Conservation (phyloP, 2,329 filamentous ascomycete species). For the Westerdykella aurantiaca region DNA sequence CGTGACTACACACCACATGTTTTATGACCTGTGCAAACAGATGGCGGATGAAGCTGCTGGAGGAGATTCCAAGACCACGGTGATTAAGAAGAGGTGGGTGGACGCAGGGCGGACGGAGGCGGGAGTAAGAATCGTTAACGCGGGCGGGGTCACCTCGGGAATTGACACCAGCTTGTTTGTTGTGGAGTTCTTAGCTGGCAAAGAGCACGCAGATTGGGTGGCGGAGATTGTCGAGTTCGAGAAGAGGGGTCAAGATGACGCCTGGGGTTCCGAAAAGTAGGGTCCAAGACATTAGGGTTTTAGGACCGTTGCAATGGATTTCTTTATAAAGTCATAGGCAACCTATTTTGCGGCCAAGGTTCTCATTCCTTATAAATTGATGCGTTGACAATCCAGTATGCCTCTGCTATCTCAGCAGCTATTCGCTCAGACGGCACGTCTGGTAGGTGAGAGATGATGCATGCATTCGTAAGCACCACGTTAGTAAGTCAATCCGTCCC, state of each 20-base stretch:
- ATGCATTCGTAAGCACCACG: too few relatives aligned
- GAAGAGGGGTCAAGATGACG: constrained; percentile 16
- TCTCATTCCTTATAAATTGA: too few relatives aligned
- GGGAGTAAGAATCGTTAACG: constrained; percentile 30
- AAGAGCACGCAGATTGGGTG: constrained; percentile 18
- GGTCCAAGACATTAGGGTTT: too few relatives aligned
- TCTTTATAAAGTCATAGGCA: too few relatives aligned
- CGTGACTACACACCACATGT: constrained; percentile 39
- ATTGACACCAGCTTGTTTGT: constrained; percentile 29
- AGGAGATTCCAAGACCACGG: constrained; percentile 17
- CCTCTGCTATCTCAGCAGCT: too few relatives aligned
- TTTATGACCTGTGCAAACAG: constrained; percentile 19
- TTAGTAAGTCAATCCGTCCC: neutral
- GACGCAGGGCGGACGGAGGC: constrained; percentile 26
- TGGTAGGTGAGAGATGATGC: too few relatives aligned
- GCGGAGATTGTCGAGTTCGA: constrained; percentile 30
- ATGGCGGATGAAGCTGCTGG: constrained; percentile 27
- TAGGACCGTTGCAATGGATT: too few relatives aligned
- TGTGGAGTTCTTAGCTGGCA: constrained; percentile 21
- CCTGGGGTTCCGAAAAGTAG: constrained; percentile 8
- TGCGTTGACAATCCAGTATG: too few relatives aligned
- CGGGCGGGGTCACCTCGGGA: constrained; percentile 30
- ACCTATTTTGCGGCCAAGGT: too few relatives aligned
- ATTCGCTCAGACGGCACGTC: too few relatives aligned
- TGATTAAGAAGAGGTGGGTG: constrained; percentile 29